Conservation (phyloP, 768 basidiomycete species). For the Podaxis pistillaris region DNA sequence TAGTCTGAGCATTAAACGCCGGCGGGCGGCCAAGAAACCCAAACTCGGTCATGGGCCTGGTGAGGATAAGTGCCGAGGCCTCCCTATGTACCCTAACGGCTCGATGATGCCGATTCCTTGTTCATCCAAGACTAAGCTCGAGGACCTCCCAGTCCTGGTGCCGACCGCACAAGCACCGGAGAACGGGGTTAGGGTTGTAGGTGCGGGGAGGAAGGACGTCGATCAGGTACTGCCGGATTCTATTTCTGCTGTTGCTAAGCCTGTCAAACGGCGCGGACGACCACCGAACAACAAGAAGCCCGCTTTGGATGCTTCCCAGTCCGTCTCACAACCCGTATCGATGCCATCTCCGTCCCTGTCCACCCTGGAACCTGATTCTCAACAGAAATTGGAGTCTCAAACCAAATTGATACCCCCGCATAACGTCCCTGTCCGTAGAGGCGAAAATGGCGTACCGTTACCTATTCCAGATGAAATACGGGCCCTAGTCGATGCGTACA, state of each 20-base stretch:
- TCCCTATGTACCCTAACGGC: background rate
- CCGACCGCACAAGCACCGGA: background rate
- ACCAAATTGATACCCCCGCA: background rate
- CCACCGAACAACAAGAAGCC: background rate
- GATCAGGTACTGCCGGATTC: background rate
- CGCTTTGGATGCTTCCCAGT: background rate
- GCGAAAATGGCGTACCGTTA: conserved; percentile 5
- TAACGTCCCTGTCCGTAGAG: background rate
- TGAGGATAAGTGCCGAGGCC: background rate
- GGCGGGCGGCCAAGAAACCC: background rate
- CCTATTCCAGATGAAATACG: conserved; percentile 32
- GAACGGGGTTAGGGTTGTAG: background rate
- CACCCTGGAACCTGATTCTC: background rate
- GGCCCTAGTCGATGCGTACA: conserved; percentile 39
- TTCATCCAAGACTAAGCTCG: conserved; percentile 1
- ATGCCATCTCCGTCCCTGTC: background rate
- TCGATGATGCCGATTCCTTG: background rate
- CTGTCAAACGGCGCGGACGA: background rate
- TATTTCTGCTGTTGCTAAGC: background rate
- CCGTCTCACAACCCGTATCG: background rate
- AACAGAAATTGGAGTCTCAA: background rate
- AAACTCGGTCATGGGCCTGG: background rate
- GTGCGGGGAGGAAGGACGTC: background rate
- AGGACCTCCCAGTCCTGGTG: background rate
- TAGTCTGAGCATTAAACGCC: background rate